A percentile compares a stretch with the other conserved stretches of the same genome.
Conservation (phyloP, 192 early-diverging fungal species). For the Chytriomyces sp. region DNA sequence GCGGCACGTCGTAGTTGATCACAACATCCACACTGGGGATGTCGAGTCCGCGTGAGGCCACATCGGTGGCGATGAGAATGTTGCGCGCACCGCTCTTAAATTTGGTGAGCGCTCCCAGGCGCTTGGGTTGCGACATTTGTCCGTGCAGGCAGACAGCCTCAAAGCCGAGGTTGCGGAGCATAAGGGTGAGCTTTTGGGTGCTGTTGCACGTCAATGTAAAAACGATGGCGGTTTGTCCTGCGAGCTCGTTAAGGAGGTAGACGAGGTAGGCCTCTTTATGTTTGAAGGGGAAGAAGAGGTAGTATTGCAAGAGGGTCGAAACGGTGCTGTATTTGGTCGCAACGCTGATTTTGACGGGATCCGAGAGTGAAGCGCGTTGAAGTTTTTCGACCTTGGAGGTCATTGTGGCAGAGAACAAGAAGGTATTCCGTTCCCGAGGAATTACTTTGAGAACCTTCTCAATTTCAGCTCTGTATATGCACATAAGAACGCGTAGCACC, state of each 20-base stretch:
- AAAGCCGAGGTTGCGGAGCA: conserved; percentile 93
- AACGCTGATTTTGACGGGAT: conserved; percentile 96
- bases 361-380: conserved; percentile 85
- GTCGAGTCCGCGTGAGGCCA: conserved; percentile 88
- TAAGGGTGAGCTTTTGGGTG: conserved; percentile 79
- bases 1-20: conserved; percentile 95
- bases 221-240: conserved; percentile 85
- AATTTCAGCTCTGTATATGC: conserved; percentile 76
- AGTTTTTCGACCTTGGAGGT: conserved; percentile 98
- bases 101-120: conserved; percentile 88
- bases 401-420: conserved; percentile 97
- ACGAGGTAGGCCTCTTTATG: conserved; percentile 93
- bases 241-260: conserved; percentile 91
- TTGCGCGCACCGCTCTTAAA: conserved; percentile 89
- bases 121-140: conserved; percentile 89
- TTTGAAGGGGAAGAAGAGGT: conserved; percentile 95
- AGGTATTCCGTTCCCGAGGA: conserved; percentile 89
- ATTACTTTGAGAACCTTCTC: conserved; percentile 92
- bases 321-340: conserved; percentile 93
- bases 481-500: too few relatives aligned
- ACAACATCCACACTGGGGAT: conserved; percentile 95
- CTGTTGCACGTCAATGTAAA: conserved; percentile 89
- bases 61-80: conserved; percentile 94
- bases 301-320: conserved; percentile 90
- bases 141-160: conserved; percentile 93